Conservation (phyloP, 192 early-diverging fungal genomes). For the Backusella mclennaniae region DNA sequence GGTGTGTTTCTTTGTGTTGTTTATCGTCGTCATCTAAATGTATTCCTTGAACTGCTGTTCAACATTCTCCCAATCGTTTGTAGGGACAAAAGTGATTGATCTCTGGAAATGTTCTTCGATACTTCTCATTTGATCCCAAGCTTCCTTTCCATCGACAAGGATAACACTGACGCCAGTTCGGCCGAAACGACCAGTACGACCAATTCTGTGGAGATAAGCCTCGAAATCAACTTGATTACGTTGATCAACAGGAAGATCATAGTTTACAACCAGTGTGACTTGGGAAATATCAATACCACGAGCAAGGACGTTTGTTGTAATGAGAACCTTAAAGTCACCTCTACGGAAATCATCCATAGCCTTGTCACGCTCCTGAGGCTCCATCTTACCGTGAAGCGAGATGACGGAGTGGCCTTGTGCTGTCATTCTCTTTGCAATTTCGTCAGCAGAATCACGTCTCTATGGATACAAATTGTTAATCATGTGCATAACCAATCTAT, state of each 20-base stretch:
- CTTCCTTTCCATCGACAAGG: constrained; percentile 83
- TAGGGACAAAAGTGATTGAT: constrained; percentile 77
- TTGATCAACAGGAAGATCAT: constrained; percentile 83
- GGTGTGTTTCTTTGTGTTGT: not conserved
- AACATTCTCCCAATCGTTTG: constrained; percentile 79
- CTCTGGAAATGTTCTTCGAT: constrained; percentile 82
- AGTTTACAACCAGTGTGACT: constrained; percentile 96
- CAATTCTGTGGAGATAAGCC: constrained; percentile 97
- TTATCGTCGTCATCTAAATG: constrained; percentile 30
- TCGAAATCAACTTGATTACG: constrained; percentile 75
- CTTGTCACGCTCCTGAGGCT: constrained; percentile 75
- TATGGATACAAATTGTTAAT: constrained; percentile 23
- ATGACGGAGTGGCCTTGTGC: constrained; percentile 82
- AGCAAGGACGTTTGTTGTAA: constrained; percentile 96
- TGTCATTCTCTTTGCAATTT: constrained; percentile 71
- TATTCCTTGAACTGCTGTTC: constrained; percentile 87
- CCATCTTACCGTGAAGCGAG: constrained; percentile 81
- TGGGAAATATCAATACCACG: constrained; percentile 97
- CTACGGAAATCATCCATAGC: constrained; percentile 92
- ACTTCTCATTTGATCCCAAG: constrained; percentile 72
- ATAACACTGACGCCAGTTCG: constrained; percentile 93
- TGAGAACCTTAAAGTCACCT: constrained; percentile 89
- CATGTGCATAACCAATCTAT: not conserved
- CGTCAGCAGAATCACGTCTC: constrained; percentile 81
- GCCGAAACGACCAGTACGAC: constrained; percentile 96